These are phyloP conservation scores for Xylariaceae sp. DNA, from an alignment of 2,329 filamentous ascomycete genomes.

Conservation along the genomic window DNA sequence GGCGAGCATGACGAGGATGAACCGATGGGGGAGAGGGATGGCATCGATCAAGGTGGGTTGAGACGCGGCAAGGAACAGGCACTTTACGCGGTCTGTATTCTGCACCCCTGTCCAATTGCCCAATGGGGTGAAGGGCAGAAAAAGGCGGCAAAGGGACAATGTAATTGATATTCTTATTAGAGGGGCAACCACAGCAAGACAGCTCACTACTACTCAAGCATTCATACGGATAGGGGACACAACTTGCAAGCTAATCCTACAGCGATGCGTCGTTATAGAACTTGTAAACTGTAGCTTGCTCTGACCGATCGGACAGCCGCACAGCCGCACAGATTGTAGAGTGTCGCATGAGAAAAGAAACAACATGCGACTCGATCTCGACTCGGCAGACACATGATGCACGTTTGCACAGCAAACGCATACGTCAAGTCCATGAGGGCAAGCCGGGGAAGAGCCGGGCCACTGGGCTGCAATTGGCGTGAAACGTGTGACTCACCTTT, in stretches of 20 bases:
- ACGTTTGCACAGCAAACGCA: neutral
- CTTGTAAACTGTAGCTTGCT: too few relatives aligned
- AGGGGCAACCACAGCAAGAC: too few relatives aligned
- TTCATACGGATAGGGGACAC: too few relatives aligned
- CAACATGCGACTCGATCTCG: slow-evolving; percentile 12
- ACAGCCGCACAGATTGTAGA: too few relatives aligned
- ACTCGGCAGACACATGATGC: slow-evolving; percentile 17
- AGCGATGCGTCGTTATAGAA: too few relatives aligned
- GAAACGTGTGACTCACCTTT: slow-evolving; percentile 27
- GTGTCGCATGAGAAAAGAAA: neutral
- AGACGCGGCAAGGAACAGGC: slow-evolving; percentile 31
- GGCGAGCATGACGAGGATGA: slow-evolving; percentile 22
- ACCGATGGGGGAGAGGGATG: slow-evolving; percentile 22
- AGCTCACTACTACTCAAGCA: too few relatives aligned
- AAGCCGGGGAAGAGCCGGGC: slow-evolving; percentile 10
- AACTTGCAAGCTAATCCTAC: too few relatives aligned
- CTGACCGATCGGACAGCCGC: too few relatives aligned
- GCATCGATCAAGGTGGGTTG: slow-evolving; percentile 29
- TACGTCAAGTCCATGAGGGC: slow-evolving; percentile 7
- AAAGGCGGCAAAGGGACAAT: neutral
- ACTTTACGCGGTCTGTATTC: slow-evolving; percentile 37
- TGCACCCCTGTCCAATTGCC: slow-evolving; percentile 23
- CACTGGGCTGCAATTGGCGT: slow-evolving; percentile 7
- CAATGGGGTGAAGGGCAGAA: slow-evolving; percentile 10
- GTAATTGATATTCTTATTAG: too few relatives aligned